Evolutionary conservation across 23 red algal genomes (phyloP).

Genomic region (Cyanidioschyzon merolae): DNA sequence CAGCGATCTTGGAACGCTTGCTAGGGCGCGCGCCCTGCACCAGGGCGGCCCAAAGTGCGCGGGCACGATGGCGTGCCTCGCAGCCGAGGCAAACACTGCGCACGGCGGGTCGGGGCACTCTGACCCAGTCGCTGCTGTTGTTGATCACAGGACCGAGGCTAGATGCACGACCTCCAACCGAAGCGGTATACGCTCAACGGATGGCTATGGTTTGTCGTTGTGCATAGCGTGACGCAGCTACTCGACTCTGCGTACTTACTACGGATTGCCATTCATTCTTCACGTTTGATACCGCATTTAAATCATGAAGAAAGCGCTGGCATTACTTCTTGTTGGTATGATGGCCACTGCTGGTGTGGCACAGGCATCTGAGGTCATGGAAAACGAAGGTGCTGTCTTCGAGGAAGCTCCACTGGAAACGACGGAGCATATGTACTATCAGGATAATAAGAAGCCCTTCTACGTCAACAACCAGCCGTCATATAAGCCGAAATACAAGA

Average conservation of each 20-base stretch:
- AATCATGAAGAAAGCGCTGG: slow-evolving; percentile 4
- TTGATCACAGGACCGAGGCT: background rate
- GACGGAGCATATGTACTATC: background rate
- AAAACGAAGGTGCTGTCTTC: background rate
- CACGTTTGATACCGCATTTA: no score
- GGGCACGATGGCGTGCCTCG: no score
- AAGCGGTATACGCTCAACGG: no score
- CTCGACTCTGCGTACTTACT: no score
- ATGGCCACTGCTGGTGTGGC: slow-evolving; percentile 9
- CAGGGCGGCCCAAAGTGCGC: background rate
- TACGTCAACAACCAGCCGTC: slow-evolving; percentile 13
- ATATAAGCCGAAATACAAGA: slow-evolving; percentile 11
- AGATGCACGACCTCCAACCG: background rate
- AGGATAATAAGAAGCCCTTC: background rate
- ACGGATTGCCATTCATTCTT: no score
- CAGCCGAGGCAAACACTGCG: no score
- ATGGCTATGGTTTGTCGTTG: background rate
- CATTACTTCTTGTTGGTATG: background rate
- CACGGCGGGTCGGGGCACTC: no score
- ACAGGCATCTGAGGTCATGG: background rate
- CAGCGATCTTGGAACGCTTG: background rate
- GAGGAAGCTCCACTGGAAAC: background rate
- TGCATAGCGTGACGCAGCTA: no score
- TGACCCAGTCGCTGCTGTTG: background rate
- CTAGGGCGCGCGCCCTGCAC: background rate